Percentiles rank a stretch among this genome's conserved stretches.
Evolutionary conservation across 805 yeast genomes (phyloP).

Genomic region (Starmerella sp.): DNA sequence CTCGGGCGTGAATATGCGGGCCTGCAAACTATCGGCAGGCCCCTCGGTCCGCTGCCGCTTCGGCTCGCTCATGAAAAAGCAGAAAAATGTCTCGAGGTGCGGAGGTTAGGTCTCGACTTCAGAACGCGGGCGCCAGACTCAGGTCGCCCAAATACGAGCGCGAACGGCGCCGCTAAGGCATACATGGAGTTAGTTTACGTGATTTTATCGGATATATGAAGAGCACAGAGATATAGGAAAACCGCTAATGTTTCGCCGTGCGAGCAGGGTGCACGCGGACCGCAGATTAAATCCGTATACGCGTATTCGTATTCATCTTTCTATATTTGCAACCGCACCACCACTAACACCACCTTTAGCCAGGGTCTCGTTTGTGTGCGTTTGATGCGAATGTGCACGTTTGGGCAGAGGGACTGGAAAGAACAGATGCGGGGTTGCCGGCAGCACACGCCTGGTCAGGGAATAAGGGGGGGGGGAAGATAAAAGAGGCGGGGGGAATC

Average conservation of each 20-base stretch:
- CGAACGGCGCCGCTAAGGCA: background rate
- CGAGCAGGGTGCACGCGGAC: no score
- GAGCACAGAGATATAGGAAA: no score
- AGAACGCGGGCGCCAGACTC: no score
- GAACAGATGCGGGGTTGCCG: no score
- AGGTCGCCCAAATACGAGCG: no score
- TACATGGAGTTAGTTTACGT: background rate
- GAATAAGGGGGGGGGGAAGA: background rate
- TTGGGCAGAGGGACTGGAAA: no score
- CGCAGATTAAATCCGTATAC: no score
- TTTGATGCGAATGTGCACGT: no score
- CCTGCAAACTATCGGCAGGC: constrained; percentile 9
- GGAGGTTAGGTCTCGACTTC: constrained; percentile 1
- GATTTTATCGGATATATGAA: background rate
- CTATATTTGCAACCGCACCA: background rate
- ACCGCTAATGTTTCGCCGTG: no score
- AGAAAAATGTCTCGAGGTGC: background rate
- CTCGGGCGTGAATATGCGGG: constrained; percentile 9
- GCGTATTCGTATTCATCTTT: background rate
- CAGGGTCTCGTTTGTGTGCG: background rate
- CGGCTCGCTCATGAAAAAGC: background rate
- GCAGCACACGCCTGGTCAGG: no score
- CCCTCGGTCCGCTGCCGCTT: background rate
- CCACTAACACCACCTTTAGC: background rate
- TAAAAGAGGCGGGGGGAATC: background rate